Evolutionary conservation across 768 basidiomycete genomes (phyloP), one percentile per base, ranked within the genome.

Genomic region (Xanthoconium stramineum): DNA sequence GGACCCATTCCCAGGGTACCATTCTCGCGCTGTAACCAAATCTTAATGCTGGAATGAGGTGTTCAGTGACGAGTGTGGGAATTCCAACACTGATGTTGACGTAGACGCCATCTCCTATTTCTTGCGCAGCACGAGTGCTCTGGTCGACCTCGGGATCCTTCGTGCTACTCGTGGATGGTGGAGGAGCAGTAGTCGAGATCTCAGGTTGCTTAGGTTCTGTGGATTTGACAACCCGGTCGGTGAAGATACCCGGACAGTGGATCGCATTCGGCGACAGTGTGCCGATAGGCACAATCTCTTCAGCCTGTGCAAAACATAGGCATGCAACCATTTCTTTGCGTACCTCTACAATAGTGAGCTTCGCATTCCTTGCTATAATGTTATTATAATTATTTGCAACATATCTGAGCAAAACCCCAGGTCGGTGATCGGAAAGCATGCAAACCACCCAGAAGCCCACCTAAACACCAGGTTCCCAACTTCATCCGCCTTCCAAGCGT

Each of bases 31-130:
- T 94, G 91, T 65, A 92, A 65, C 88, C 88, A 91, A 30, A 93
- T 90, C 46, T 79, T 80, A 24, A 91, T 82, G 47, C 80, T 85
- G 49, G 82, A 77, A 50, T 79, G 81, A 92, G 71, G 69, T 86
- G 83, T 64, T 89, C 88, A 2, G 89, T 87, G 39, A 91, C 88
- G 11, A 94, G 79, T 10, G 90, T 92, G 17, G 91, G 91, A 82
- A 94, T 93, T n/a, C 91, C 91, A 64, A 92, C 90, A 33, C 91
- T 91, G 47, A 93, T 74, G 64, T 93, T 93, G 58, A 92, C 90
- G 59, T 90, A 85, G 76, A 80, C 91, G 1, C 90, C 91, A 67
- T 94, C 86, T 68, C 83, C 84, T 66, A 93, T 81, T 74, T 94
- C 93, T 75, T 85, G 89, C 2, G 93, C 92, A 3, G 91, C 91